Conservation (phyloP, 495 filamentous ascomycete species). For the Neurospora africana region DNA sequence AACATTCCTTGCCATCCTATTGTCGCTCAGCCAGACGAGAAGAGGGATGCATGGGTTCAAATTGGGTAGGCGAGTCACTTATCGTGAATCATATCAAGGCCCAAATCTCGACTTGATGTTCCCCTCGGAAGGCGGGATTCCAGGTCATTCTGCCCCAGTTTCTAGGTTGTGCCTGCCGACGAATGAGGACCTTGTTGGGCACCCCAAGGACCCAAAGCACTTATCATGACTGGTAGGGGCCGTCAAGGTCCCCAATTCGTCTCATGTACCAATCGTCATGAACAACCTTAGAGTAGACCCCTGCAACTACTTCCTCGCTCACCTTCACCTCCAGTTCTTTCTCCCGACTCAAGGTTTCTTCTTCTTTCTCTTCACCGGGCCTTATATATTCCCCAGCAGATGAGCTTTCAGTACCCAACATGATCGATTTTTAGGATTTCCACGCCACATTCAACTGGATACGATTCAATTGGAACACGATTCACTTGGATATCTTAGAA, state of each 20-base stretch:
- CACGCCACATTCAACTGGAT: neutral
- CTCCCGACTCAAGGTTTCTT: neutral
- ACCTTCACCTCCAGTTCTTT: neutral
- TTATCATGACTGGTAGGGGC: neutral
- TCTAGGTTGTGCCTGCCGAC: neutral
- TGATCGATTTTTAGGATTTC: neutral
- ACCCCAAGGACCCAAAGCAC: neutral
- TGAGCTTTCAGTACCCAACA: neutral
- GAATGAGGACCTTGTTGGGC: neutral
- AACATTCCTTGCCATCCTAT: neutral
- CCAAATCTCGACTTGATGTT: neutral
- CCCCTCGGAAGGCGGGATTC: neutral
- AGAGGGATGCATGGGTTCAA: neutral
- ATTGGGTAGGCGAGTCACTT: neutral
- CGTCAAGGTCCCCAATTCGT: neutral
- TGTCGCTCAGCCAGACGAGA: neutral
- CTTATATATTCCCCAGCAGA: neutral
- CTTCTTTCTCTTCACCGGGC: neutral
- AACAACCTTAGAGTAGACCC: neutral
- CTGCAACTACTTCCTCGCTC: neutral
- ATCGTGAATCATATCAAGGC: neutral
- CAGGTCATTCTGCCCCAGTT: neutral
- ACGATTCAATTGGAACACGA: neutral
- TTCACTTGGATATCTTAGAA: neutral
- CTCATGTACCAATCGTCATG: neutral